A percentile compares a stretch with the other conserved stretches of the same genome.
Conservation (phyloP, 495 filamentous ascomycete genomes). For the Daldinia vernicosa region DNA sequence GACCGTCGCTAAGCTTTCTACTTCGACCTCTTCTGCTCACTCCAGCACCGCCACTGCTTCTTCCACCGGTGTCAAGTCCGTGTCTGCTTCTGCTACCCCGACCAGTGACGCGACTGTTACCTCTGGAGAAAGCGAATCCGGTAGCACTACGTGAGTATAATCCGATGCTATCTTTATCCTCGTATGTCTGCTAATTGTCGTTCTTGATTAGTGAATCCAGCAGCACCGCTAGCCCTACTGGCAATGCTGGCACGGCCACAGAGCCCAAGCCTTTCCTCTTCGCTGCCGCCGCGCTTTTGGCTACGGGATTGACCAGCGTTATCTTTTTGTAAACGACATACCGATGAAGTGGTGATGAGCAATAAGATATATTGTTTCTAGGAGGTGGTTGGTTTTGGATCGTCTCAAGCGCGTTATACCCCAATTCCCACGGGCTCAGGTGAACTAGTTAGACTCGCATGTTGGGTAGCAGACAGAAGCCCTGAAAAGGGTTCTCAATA, state of each 20-base stretch:
- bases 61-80: slow-evolving; percentile 15
- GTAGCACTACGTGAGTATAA: slow-evolving; percentile 35
- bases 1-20: slow-evolving; percentile 43
- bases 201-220: slow-evolving; percentile 14
- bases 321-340: slow-evolving; percentile 34
- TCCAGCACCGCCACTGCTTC: slow-evolving; percentile 33
- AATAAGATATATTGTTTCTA: slow-evolving; percentile 1
- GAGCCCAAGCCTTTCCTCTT: slow-evolving; percentile 37
- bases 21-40: slow-evolving; percentile 28
- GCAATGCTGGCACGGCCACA: slow-evolving; percentile 28
- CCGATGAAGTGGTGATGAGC: background rate
- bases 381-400: slow-evolving; percentile 17
- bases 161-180: background rate
- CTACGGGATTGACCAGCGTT: slow-evolving; percentile 38
- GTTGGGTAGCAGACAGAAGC: slow-evolving; percentile 19
- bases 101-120: slow-evolving; percentile 13
- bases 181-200: slow-evolving; percentile 12
- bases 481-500: slow-evolving; percentile 3
- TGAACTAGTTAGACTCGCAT: slow-evolving; percentile 17
- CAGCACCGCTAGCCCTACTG: slow-evolving; percentile 18
- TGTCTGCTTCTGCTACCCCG: slow-evolving; percentile 24
- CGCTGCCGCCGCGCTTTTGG: slow-evolving; percentile 37
- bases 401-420: slow-evolving; percentile 32
- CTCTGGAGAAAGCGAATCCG: slow-evolving; percentile 14
- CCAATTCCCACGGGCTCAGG: slow-evolving; percentile 21